Evolutionary conservation across 768 basidiomycete species (phyloP).

Genomic region (Chlorophyllum brunneum): DNA sequence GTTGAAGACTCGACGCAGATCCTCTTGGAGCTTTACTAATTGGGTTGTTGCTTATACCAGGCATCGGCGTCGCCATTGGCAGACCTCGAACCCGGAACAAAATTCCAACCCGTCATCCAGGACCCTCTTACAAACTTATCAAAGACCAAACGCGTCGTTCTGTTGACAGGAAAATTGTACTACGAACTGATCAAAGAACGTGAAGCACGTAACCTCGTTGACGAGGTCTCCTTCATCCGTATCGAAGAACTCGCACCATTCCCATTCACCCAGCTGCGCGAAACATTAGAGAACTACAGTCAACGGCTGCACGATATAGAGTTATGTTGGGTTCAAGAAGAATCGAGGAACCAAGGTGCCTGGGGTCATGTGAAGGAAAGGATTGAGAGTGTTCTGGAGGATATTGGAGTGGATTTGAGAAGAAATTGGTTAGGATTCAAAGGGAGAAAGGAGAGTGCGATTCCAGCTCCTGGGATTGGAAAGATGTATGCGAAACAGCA

Average conservation of each 20-base stretch:
- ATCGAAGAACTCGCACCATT: conserved; percentile 87
- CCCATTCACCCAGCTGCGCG: conserved; percentile 58
- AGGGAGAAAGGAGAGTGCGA: conserved; percentile 68
- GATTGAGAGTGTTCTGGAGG: conserved; percentile 47
- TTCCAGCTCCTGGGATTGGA: conserved; percentile 77
- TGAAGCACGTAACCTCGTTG: conserved; percentile 40
- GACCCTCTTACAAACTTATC: conserved; percentile 39
- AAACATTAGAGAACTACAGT: conserved; percentile 43
- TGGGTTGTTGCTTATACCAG: conserved; percentile 44
- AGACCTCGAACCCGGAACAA: conserved; percentile 56
- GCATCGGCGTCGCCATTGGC: conserved; percentile 65
- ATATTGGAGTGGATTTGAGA: conserved; percentile 24
- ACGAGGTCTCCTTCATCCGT: conserved; percentile 64
- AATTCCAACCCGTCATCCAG: conserved; percentile 65
- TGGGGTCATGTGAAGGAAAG: conserved; percentile 64
- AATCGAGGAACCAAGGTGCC: conserved; percentile 84
- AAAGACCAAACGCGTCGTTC: conserved; percentile 58
- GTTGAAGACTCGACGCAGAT: conserved; percentile 72
- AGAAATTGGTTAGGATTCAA: conserved; percentile 39
- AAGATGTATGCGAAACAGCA: conserved; percentile 66
- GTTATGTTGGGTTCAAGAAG: conserved; percentile 78
- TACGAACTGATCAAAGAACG: conserved; percentile 82
- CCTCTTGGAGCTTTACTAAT: background rate
- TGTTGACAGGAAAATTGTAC: conserved; percentile 82
- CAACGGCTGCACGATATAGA: conserved; percentile 27